Evolutionary conservation across 2,329 filamentous ascomycete genomes (phyloP).

Genomic region (Aspergillus oerlinghausenensis): DNA sequence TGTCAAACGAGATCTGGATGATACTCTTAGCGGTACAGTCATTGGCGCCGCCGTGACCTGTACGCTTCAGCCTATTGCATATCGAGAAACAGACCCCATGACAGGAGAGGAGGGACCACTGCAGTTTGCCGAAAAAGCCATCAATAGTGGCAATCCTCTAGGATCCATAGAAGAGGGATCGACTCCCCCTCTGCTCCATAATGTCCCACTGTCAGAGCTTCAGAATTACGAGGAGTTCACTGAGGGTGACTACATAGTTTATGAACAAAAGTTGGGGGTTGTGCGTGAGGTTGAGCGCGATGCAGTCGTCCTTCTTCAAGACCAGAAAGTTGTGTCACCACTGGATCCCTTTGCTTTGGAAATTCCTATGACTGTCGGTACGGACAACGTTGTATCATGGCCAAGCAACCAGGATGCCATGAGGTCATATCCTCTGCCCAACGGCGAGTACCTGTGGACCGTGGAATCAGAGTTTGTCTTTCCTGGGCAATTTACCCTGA

Average conservation of each 20-base stretch:
- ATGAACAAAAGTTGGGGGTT: slow-evolving; percentile 53
- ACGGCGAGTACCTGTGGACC: slow-evolving; percentile 10
- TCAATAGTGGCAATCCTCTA: neutral
- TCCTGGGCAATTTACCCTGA: slow-evolving; percentile 45
- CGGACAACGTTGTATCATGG: slow-evolving; percentile 18
- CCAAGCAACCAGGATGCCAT: slow-evolving; percentile 6
- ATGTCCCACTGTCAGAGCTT: slow-evolving; percentile 45
- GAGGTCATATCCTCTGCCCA: neutral
- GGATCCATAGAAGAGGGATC: neutral
- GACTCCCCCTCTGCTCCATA: slow-evolving; percentile 26
- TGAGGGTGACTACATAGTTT: slow-evolving; percentile 51
- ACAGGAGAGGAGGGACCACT: slow-evolving; percentile 20
- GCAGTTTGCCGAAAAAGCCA: slow-evolving; percentile 15
- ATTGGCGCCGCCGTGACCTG: slow-evolving; percentile 46
- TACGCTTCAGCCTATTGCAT: slow-evolving; percentile 36
- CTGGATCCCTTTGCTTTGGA: slow-evolving; percentile 43
- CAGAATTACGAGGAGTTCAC: slow-evolving; percentile 42
- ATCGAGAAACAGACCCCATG: slow-evolving; percentile 16
- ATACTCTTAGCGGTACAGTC: slow-evolving; percentile 52
- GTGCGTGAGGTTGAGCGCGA: slow-evolving; percentile 48
- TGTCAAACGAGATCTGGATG: slow-evolving; percentile 47
- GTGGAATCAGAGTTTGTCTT: slow-evolving; percentile 6
- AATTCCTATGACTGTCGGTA: slow-evolving; percentile 27
- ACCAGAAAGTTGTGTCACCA: slow-evolving; percentile 53
- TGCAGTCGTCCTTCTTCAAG: slow-evolving; percentile 47